Evolutionary conservation across 768 basidiomycete genomes (phyloP).

Genomic region (Auricularia sp.): DNA sequence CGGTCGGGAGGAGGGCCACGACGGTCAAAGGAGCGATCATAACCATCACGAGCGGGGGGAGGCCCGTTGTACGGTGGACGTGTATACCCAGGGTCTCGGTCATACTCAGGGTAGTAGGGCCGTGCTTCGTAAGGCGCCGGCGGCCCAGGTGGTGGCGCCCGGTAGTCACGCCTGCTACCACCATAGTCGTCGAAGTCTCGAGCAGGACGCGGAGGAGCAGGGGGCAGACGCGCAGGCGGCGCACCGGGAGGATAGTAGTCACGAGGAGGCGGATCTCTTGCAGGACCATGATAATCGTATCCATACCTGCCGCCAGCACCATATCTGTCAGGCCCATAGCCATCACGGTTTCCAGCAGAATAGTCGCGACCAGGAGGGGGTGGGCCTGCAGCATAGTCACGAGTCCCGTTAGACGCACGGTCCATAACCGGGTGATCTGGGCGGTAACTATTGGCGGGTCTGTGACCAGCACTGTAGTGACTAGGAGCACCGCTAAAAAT

Average conservation of each 20-base stretch:
- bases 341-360: slow-evolving; percentile 38
- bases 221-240: slow-evolving; percentile 32
- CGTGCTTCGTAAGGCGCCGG: slow-evolving; percentile 49
- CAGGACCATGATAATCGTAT: slow-evolving; percentile 41
- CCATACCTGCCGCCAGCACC: slow-evolving; percentile 39
- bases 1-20: slow-evolving; percentile 40
- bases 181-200: slow-evolving; percentile 65
- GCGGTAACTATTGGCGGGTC: background rate
- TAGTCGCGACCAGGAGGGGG: slow-evolving; percentile 31
- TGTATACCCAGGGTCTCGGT: slow-evolving; percentile 33
- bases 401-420: slow-evolving; percentile 40
- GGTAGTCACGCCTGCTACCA: slow-evolving; percentile 25
- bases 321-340: slow-evolving; percentile 36
- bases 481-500: background rate
- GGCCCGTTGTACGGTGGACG: slow-evolving; percentile 42
- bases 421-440: slow-evolving; percentile 18
- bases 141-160: slow-evolving; percentile 40
- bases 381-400: slow-evolving; percentile 36
- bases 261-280: slow-evolving; percentile 25
- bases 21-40: slow-evolving; percentile 20
- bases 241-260: slow-evolving; percentile 39
- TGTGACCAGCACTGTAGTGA: background rate
- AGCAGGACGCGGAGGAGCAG: slow-evolving; percentile 35
- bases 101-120: slow-evolving; percentile 33
- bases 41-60: slow-evolving; percentile 20